Percentiles rank a stretch among this genome's conserved stretches.
phyloP scores from a whole-genome alignment of 2,329 filamentous ascomycete genomes.

The Amauroascus verrucosus region DNA sequence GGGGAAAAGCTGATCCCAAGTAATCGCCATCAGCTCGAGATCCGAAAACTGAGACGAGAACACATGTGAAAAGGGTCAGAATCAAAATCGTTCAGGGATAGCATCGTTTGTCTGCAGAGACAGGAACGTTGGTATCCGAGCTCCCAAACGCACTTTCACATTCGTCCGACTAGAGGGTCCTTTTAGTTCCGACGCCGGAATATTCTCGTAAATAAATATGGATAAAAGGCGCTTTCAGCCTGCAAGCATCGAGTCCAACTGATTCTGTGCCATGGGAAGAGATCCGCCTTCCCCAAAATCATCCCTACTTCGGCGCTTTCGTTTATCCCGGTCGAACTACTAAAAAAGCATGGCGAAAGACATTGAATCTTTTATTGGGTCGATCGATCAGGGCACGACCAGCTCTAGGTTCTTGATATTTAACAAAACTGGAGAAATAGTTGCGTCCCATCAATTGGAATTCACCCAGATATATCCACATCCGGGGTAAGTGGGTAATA shows the following conservation, averaged over 20 bases:
- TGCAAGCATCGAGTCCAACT: no score
- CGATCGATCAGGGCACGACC: constrained; percentile 85
- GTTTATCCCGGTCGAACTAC: background rate
- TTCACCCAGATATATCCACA: constrained; percentile 80
- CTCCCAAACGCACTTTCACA: background rate
- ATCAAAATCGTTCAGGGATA: background rate
- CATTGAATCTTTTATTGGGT: constrained; percentile 56
- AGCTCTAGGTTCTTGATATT: constrained; percentile 87
- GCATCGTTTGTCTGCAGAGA: background rate
- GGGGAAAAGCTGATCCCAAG: background rate
- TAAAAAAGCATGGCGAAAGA: background rate
- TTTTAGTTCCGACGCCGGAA: background rate
- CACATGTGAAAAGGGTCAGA: background rate
- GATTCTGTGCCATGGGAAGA: background rate
- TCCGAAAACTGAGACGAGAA: background rate
- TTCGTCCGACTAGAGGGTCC: no score
- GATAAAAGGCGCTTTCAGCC: background rate
- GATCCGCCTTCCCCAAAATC: background rate
- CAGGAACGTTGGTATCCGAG: background rate
- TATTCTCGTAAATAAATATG: background rate
- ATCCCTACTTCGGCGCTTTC: background rate
- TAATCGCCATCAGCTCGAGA: background rate
- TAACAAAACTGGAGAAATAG: constrained; percentile 63
- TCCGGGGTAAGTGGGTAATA: constrained; percentile 56
- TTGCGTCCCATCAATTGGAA: constrained; percentile 77